Evolutionary conservation across 106 monocot species (phyloP), one percentile per base, ranked within the genome.

Genomic region (Dendrobium catenatum): DNA sequence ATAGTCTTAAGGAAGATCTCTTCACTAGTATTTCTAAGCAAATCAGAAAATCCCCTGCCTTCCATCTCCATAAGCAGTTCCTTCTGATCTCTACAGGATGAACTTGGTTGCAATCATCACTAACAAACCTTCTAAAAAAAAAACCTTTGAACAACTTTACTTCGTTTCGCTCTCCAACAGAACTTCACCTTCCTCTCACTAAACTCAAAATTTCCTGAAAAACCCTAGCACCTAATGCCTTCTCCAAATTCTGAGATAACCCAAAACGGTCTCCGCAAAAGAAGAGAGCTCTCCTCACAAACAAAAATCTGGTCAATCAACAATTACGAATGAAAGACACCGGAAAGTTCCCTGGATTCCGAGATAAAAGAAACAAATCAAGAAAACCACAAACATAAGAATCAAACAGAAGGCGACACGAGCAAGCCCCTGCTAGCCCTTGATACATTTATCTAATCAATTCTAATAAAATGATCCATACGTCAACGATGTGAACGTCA

Each of bases 1-100:
- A 91, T 19, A 9, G 91, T 86, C 79, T 83, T 91, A 18, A 91
- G 70, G 64, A 88, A 70, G 22, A 91, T 84, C 77, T 89, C 91
- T 37, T 91, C 91, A 55, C 84, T 91, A 7, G 88, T 67, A 68
- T 87, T 91, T 70, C 91, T 79, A 42, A 85, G 78, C 79, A 91
- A 81, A 42, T 89, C 91, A 8, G 88, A 87, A 77, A 79, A 85
- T 20, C 88, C 83, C 79, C 89, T 91, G 6, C 88, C 89, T 77
- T 89, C 84, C 76, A 85, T 81, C 81, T 91, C 91, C 89, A 87
- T 89, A 15, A 67, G 74, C 44, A 19, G 79, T 26, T 81, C 59
- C 8, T 31, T 49, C 19, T 19, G 73, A 70, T 61, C 73, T 15
- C 73, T 74, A 74, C 43, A 41, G 43, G 5, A 74, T 6, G 18